Percentiles rank a stretch among this genome's conserved stretches.
These are phyloP conservation scores for Penicillium salamii DNA, from an alignment of 495 filamentous ascomycete genomes.

Conservation along the genomic window DNA sequence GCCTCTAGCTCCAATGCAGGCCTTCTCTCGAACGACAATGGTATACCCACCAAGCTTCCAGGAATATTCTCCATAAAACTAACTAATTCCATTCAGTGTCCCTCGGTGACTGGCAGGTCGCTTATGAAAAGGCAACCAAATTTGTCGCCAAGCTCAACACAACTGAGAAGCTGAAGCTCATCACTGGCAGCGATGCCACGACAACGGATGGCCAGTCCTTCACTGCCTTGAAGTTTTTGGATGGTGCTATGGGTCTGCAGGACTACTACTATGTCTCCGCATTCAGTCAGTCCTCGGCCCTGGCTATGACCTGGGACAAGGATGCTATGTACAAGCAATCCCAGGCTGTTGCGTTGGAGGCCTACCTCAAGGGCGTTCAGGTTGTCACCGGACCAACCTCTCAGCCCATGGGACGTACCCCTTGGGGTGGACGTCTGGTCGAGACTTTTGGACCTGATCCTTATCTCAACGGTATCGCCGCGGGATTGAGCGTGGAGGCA, in stretches of 20 bases:
- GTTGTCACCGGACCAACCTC: slow-evolving; percentile 59
- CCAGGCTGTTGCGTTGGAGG: slow-evolving; percentile 50
- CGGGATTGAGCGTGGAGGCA: slow-evolving; percentile 55
- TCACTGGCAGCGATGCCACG: slow-evolving; percentile 65
- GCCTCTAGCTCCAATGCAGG: background rate
- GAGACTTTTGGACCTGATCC: slow-evolving; percentile 47
- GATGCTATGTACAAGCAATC: slow-evolving; percentile 56
- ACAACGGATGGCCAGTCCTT: slow-evolving; percentile 23
- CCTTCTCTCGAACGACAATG: background rate
- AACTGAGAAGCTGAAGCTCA: slow-evolving; percentile 82
- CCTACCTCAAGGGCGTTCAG: slow-evolving; percentile 48
- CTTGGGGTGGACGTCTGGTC: slow-evolving; percentile 70
- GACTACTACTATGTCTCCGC: slow-evolving; percentile 56
- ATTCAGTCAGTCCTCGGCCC: slow-evolving; percentile 59
- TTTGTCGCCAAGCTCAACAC: slow-evolving; percentile 78
- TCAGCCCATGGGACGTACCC: slow-evolving; percentile 66
- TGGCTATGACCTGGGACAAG: slow-evolving; percentile 55
- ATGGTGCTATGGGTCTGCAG: slow-evolving; percentile 62
- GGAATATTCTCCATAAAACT: background rate
- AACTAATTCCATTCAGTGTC: background rate
- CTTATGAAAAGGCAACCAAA: slow-evolving; percentile 66
- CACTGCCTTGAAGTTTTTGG: slow-evolving; percentile 13
- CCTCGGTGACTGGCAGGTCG: slow-evolving; percentile 62
- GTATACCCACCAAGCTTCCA: background rate
- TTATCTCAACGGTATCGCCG: slow-evolving; percentile 52